Conservation (phyloP, 2,329 filamentous ascomycete species). For the Fusarium austroafricanum region DNA sequence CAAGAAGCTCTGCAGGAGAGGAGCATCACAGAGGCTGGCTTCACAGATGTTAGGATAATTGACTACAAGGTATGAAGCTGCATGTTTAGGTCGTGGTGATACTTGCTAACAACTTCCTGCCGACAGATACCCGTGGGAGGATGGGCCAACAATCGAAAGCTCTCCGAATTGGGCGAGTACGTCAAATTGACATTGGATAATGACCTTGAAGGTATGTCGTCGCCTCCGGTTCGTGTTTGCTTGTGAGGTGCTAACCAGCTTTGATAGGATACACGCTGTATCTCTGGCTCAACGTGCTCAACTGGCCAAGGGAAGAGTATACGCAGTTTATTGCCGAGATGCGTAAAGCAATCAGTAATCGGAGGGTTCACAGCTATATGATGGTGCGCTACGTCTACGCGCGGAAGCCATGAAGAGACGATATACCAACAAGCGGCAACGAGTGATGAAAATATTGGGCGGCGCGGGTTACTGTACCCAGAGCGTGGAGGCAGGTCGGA, state of each 20-base stretch:
- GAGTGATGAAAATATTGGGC: background rate
- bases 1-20: slow-evolving; percentile 27
- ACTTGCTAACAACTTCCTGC: background rate
- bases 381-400: slow-evolving; percentile 38
- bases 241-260: background rate
- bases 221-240: background rate
- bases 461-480: background rate
- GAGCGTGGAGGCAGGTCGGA: background rate
- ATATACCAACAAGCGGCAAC: background rate
- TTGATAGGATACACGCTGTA: slow-evolving; percentile 31
- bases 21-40: slow-evolving; percentile 36
- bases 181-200: slow-evolving; percentile 41
- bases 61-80: slow-evolving; percentile 34
- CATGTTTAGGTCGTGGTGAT: background rate
- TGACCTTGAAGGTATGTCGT: slow-evolving; percentile 31
- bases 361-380: slow-evolving; percentile 37
- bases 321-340: slow-evolving; percentile 25
- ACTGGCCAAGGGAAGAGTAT: slow-evolving; percentile 39
- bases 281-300: slow-evolving; percentile 36
- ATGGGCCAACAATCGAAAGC: slow-evolving; percentile 39
- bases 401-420: slow-evolving; percentile 21
- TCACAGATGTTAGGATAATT: slow-evolving; percentile 26
- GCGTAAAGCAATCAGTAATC: slow-evolving; percentile 29
- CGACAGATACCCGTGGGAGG: slow-evolving; percentile 37
- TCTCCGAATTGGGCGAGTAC: slow-evolving; percentile 35